phyloP scores from a whole-genome alignment of 768 basidiomycete genomes.

The Xerocomellus amylosporus region DNA sequence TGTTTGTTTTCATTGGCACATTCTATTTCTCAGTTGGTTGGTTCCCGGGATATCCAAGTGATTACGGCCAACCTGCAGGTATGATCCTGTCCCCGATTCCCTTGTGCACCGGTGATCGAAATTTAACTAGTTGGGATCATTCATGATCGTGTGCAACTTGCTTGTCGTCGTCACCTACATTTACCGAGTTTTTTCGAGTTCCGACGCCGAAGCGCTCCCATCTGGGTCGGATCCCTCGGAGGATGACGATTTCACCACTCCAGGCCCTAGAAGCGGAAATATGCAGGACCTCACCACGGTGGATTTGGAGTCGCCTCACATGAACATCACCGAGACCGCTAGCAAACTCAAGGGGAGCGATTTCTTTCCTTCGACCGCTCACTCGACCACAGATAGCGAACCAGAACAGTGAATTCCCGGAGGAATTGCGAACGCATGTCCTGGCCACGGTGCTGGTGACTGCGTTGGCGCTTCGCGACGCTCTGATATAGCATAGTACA shows the following conservation, averaged over 20 bases:
- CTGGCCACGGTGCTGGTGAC: too few relatives aligned
- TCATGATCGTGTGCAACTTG: constrained; percentile 11
- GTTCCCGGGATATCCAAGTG: not conserved
- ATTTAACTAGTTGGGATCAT: not conserved
- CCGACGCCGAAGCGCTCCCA: not conserved
- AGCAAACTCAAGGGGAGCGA: too few relatives aligned
- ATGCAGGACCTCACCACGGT: constrained; percentile 4
- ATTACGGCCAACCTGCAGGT: not conserved
- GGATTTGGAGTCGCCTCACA: not conserved
- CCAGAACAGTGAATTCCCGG: not conserved
- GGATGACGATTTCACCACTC: constrained; percentile 14
- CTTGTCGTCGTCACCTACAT: constrained; percentile 14
- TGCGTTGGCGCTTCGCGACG: too few relatives aligned
- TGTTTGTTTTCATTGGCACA: constrained; percentile 3
- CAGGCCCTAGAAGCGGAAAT: not conserved
- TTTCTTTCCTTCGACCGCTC: not conserved
- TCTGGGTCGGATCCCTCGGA: not conserved
- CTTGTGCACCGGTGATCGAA: not conserved
- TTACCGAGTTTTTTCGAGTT: not conserved
- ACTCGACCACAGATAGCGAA: not conserved
- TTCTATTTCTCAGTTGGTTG: not conserved
- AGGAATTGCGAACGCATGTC: too few relatives aligned
- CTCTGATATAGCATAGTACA: too few relatives aligned
- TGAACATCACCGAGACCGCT: not conserved
- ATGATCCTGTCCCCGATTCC: not conserved